Evolutionary conservation across 345 rosid species (phyloP), one percentile per base, ranked within the genome.

Genomic region (Eutrema heterophyllum): DNA sequence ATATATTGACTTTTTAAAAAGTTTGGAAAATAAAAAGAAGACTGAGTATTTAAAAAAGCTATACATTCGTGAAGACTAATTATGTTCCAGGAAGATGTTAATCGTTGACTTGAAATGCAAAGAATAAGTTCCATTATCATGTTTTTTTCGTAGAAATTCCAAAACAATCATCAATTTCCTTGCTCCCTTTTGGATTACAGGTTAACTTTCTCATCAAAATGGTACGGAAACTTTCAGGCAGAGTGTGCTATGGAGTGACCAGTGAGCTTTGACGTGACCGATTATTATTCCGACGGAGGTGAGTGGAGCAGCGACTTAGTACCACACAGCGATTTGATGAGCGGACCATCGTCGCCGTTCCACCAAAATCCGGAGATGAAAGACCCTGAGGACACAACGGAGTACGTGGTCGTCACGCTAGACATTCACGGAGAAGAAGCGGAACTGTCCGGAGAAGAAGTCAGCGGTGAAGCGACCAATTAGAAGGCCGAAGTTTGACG

Each of bases 371-470:
- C 77, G 32, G 70, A 65, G 4, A 57, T 56, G 7, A 77, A 51
- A 55, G 68, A 68, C 35, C 72, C 43, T 15, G 60, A 73, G 66
- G 54, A 59, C 7, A 14, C 32, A 15, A 32, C 21, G 2, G 8
- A n/a, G 16, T 66, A 55, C 66, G 78, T 73, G 64, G 21, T 9
- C 30, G 29, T 65, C 71, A 73, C 84, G 8, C 61, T 73, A 58
- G 87, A 82, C 29, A 78, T 76, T 12, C 62, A 72, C 2, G 81
- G 73, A 18, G 84, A 84, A 79, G 70, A 80, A 67, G 51, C 72
- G 32, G 59, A 81, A 75, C 10, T 79, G 75, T 5, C 39, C 11
- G 70, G 67, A 6, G 83, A 86, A 78, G 67, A 82, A 71, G 52
- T 35, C 86, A 0, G 46, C 58, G 4, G 67, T 65, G 44, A 60